Conservation (phyloP, 2,329 filamentous ascomycete genomes). For the Aspergillus tanneri region DNA sequence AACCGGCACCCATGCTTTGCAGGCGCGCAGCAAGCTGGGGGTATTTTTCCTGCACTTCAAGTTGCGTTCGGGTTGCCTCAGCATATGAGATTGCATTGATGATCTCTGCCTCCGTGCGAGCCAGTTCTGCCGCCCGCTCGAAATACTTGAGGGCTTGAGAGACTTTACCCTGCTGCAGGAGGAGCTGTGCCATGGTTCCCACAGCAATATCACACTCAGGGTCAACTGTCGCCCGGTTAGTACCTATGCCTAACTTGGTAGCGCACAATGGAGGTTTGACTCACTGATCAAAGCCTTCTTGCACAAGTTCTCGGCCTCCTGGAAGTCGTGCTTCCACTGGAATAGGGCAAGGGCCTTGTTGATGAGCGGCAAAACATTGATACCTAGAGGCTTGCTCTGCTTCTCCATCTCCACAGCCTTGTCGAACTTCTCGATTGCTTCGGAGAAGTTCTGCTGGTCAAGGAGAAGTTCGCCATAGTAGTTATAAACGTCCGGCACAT, state of each 20-base stretch:
- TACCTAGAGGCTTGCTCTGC: conserved; percentile 85
- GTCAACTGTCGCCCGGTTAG: conserved; percentile 65
- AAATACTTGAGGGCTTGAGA: conserved; percentile 95
- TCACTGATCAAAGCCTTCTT: conserved; percentile 95
- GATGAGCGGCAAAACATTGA: conserved; percentile 96
- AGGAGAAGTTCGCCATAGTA: conserved; percentile 97
- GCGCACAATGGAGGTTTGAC: conserved; percentile 37
- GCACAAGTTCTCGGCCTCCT: conserved; percentile 92
- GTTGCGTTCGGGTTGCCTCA: conserved; percentile 91
- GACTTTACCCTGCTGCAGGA: conserved; percentile 97
- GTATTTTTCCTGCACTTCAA: conserved; percentile 87
- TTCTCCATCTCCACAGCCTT: conserved; percentile 99
- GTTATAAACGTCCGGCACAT: conserved; percentile 97
- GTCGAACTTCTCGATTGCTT: conserved; percentile 97
- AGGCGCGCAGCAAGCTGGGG: conserved; percentile 74
- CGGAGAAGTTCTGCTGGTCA: conserved; percentile 91
- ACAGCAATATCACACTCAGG: conserved; percentile 98
- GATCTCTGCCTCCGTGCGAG: conserved; percentile 90
- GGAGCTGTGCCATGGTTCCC: conserved; percentile 95
- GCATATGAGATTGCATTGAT: conserved; percentile 96
- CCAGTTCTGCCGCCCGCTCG: conserved; percentile 90
- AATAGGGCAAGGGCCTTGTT: conserved; percentile 97
- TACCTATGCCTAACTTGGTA: neutral
- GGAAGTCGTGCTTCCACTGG: conserved; percentile 97
- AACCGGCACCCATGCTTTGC: conserved; percentile 55